Evolutionary conservation across 1,284 basidiomycete genomes (phyloP).

Genomic region (Leccinum proliferum): DNA sequence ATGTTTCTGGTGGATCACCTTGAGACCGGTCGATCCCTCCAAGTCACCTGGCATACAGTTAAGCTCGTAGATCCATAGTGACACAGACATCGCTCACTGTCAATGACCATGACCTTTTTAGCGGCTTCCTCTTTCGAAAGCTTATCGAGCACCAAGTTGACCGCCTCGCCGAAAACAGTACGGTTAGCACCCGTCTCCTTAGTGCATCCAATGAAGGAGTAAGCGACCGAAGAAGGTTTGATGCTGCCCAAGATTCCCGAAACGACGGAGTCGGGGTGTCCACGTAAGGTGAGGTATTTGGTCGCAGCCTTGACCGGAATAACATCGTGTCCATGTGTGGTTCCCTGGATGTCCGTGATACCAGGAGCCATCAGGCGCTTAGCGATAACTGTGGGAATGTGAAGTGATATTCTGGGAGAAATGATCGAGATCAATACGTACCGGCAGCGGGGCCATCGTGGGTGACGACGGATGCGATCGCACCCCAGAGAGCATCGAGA

Average conservation of each 20-base stretch:
- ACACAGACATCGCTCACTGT: constrained; percentile 47
- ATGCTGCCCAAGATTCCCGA: constrained; percentile 58
- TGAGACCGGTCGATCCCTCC: constrained; percentile 82
- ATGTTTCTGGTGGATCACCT: constrained; percentile 81
- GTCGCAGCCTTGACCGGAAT: constrained; percentile 73
- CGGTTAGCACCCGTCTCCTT: constrained; percentile 76
- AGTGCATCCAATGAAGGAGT: constrained; percentile 61
- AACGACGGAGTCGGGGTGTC: constrained; percentile 49
- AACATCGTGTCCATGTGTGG: constrained; percentile 76
- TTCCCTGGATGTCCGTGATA: constrained; percentile 72
- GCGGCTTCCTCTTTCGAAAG: constrained; percentile 70
- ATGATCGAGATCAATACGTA: constrained; percentile 24
- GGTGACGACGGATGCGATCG: constrained; percentile 48
- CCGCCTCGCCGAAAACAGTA: constrained; percentile 78
- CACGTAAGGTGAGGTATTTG: constrained; percentile 64
- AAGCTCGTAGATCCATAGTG: neutral
- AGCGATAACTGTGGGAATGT: constrained; percentile 42
- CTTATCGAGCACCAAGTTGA: constrained; percentile 69
- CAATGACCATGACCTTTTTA: constrained; percentile 81
- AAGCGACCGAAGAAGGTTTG: constrained; percentile 52
- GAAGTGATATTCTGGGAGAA: neutral
- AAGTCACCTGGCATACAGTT: constrained; percentile 51
- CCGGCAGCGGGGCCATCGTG: constrained; percentile 73
- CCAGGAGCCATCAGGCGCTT: constrained; percentile 82
- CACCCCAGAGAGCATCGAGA: constrained; percentile 70